Evolutionary conservation across 805 yeast genomes (phyloP), one percentile per base, ranked within the genome.

Genomic region (Spathaspora passalidarum): DNA sequence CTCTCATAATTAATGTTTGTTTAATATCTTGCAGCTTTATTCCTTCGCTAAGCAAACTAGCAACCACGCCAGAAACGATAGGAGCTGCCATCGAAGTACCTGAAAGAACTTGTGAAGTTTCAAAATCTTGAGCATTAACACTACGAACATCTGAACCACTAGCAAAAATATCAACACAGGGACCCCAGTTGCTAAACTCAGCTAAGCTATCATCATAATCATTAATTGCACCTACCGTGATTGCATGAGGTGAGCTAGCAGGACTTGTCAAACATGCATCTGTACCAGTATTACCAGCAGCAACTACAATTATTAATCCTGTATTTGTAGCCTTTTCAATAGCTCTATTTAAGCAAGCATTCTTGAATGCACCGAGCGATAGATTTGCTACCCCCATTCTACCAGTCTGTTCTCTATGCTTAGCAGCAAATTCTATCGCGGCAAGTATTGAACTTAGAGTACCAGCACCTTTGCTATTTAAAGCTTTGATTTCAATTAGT

Each of bases 51-150:
- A 86, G 56, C 34, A 82, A 55, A 32, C 78, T 68, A 0, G 85
- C 86, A 14, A 72, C 76, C 35, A 82, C 52, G 0, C 95, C 95
- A 1, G 88, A 71, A n/a, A 84, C 82, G 5, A 78, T 72, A 0
- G 95, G 95, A 2, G 91, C 67, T 2, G 92, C 81, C 94, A 86
- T 86, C 3, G 94, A 87, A 0, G 94, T 87, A 0, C 95, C 95
- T 2, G 89, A 80, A 55, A 81, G 66, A 2, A 55, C 39, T 29
- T 61, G 61, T 6, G 77, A 67, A 2, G 51, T 49, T 9, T 39
- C 42, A 17, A 23, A 17, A 20, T 42, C 40, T 14, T 35, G 29
- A 32, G 45, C 47, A 38, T 41, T 42, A 23, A 46, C 48, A 45
- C 91, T 84, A 21, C 72, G 67, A 2, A 89, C 84, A 13, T 69